These are phyloP conservation scores for Dictyostelium capitatum DNA, from an alignment of 78 protist genomes.

Conservation along the genomic window DNA sequence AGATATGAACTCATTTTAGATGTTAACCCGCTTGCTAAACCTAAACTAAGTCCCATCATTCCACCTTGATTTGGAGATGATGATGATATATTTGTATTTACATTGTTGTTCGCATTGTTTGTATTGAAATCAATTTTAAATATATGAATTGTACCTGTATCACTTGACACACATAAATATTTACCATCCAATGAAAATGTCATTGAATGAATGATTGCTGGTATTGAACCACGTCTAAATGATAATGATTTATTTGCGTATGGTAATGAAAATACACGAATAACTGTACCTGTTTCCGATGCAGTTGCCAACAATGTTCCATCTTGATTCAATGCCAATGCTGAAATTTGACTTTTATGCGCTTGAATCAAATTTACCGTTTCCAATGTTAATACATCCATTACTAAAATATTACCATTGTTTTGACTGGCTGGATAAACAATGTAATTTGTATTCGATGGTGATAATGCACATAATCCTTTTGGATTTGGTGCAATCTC, in stretches of 20 bases:
- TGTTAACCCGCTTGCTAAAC: background rate
- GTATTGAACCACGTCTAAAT: constrained; percentile 81
- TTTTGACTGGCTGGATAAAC: constrained; percentile 72
- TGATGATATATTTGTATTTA: background rate
- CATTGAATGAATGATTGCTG: constrained; percentile 81
- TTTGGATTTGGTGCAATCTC: constrained; percentile 84
- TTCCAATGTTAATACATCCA: constrained; percentile 82
- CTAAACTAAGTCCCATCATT: background rate
- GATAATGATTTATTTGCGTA: constrained; percentile 65
- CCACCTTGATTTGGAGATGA: background rate
- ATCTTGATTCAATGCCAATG: constrained; percentile 68
- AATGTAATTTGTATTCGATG: constrained; percentile 66
- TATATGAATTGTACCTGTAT: constrained; percentile 85
- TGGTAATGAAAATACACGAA: constrained; percentile 82
- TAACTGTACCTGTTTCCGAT: constrained; percentile 86
- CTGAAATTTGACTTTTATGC: constrained; percentile 76
- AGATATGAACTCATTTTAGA: constrained; percentile 27
- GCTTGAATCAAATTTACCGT: constrained; percentile 83
- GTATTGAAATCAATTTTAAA: constrained; percentile 68
- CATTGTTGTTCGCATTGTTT: background rate
- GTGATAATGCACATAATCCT: constrained; percentile 81
- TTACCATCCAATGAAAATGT: constrained; percentile 58
- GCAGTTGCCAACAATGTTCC: constrained; percentile 89
- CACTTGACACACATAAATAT: constrained; percentile 76
- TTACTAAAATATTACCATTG: constrained; percentile 79